These are phyloP conservation scores for Parmales sp. DNA, from an alignment of 108 stramenopile genomes.

Conservation along the genomic window DNA sequence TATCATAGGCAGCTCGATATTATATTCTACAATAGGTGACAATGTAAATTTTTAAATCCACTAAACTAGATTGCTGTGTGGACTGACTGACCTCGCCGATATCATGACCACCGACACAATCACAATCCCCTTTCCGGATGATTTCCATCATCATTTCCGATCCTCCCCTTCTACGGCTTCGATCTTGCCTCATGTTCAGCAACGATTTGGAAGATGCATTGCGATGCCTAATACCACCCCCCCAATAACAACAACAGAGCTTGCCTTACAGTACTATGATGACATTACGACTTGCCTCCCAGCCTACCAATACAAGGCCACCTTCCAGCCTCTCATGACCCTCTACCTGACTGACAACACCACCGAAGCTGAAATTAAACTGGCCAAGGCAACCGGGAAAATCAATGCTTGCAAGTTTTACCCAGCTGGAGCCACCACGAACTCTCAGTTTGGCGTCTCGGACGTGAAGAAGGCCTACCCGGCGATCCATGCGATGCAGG, in stretches of 20 bases:
- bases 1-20: too few species aligned
- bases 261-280: constrained; percentile 76
- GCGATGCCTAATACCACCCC: constrained; percentile 97
- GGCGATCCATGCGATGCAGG: constrained; percentile 74
- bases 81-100: too few species aligned
- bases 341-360: constrained; percentile 94
- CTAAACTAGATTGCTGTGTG: too few species aligned
- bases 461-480: constrained; percentile 71
- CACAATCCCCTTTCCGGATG: constrained; percentile 68
- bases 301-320: neutral
- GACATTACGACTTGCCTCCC: constrained; percentile 47
- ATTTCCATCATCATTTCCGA: constrained; percentile 96
- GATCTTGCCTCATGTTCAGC: neutral
- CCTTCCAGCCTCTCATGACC: constrained; percentile 85
- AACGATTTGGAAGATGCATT: constrained; percentile 68
- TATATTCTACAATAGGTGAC: too few species aligned
- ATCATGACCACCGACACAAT: too few species aligned
- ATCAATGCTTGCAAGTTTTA: constrained; percentile 90
- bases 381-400: constrained; percentile 53
- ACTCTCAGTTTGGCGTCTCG: constrained; percentile 88
- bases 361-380: constrained; percentile 76
- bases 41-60: too few species aligned
- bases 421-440: constrained; percentile 98
- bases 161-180: constrained; percentile 45
- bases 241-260: constrained; percentile 82